Evolutionary conservation across 2,329 filamentous ascomycete genomes (phyloP), one percentile per base, ranked within the genome.

Genomic region (Beauveria sp.): DNA sequence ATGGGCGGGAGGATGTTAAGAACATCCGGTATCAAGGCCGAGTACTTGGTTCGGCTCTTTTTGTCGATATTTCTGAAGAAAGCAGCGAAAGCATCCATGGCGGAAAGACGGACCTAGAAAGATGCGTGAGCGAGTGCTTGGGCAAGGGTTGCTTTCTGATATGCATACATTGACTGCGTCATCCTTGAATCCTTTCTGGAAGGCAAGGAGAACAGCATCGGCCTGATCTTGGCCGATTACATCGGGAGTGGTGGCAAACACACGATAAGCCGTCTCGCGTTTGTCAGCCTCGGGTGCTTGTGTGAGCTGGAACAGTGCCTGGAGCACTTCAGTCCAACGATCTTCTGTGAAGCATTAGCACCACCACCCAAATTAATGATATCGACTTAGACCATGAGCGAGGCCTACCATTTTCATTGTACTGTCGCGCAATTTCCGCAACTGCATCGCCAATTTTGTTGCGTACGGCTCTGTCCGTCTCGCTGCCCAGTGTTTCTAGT

Each of bases 371-470:
- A 2, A 40, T 5, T 12, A 28, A 7, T 9, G 9, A 48, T 7
- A 20, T 14, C 8, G 44, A 2, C 2, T 20, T 24, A 4, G 20
- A 18, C 8, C 37, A n/a, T 16, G 34, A 10, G 12, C 18, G 37
- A 22, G 9, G 78, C 87, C 73, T 81, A 96, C 91, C 88, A 70
- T 89, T 91, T 69, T 97, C 94, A 50, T 90, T 89, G 76, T 97
- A 97, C 77, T 99, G 92, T 70, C 94, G 86, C 50, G 93, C 94
- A 63, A 99, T 82, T 76, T 99, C 94, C 26, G 94, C 94, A 64
- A 97, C 90, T n/a, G 93, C 92, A 76, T 99, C 94, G 68, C 92
- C 94, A 71, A 97, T 90, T 76, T 99, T 99, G 78, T 96, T 94
- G 69, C 94, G 84, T 52, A 96, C 90, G 44, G 84, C 80, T 64